A percentile compares a stretch with the other conserved stretches of the same genome.
Conservation (phyloP, 805 yeast genomes). For the Kuraishia ogatae region DNA sequence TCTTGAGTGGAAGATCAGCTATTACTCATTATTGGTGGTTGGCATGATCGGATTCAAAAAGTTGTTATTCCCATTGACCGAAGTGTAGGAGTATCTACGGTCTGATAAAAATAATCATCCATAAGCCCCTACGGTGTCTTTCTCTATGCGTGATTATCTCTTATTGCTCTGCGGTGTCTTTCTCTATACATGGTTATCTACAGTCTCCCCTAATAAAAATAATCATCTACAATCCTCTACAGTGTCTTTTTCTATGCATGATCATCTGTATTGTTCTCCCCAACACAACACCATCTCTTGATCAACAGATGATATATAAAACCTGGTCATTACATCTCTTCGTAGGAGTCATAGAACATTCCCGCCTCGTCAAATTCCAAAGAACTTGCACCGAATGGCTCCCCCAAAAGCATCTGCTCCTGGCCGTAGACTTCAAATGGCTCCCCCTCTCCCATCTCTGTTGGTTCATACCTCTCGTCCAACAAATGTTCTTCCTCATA, state of each 20-base stretch:
- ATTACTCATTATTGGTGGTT: constrained; percentile 28
- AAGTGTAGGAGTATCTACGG: constrained; percentile 5
- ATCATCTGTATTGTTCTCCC: no score
- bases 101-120: neutral
- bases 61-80: constrained; percentile 18
- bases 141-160: no score
- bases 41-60: constrained; percentile 34
- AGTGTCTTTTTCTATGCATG: no score
- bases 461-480: neutral
- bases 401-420: neutral
- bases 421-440: neutral
- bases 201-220: no score
- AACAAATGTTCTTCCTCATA: constrained; percentile 1
- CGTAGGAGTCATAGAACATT: neutral
- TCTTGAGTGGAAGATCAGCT: constrained; percentile 19
- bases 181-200: no score
- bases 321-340: no score
- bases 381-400: neutral
- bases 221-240: no score
- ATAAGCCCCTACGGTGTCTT: no score
- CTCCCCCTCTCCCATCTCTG: neutral
- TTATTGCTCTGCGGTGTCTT: no score
- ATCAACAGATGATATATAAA: no score
- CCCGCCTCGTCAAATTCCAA: neutral
- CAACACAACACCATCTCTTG: no score